phyloP scores from a whole-genome alignment of 495 filamentous ascomycete genomes.

The Penicillium parvum region DNA sequence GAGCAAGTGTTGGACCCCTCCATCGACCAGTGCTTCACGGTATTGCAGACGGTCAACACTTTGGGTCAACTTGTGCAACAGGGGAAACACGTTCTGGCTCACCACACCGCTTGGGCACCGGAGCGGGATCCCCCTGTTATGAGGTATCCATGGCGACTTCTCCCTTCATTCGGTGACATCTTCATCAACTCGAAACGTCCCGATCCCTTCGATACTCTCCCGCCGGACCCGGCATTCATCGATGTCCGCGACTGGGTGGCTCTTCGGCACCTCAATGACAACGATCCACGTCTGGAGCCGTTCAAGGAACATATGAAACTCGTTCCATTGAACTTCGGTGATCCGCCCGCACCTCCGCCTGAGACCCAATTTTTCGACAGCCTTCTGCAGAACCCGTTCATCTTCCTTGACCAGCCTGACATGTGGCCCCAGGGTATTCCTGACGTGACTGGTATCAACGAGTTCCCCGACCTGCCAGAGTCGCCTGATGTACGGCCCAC shows the following conservation, averaged over 20 bases:
- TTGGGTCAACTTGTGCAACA: not conserved
- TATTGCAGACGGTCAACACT: not conserved
- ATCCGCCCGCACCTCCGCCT: too few relatives aligned
- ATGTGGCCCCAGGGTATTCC: slow-evolving; percentile 3
- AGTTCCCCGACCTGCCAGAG: slow-evolving; percentile 1
- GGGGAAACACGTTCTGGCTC: too few relatives aligned
- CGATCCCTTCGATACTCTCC: not conserved
- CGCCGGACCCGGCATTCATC: not conserved
- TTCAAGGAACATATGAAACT: too few relatives aligned
- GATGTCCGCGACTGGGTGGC: not conserved
- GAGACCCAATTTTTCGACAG: too few relatives aligned
- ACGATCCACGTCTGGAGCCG: too few relatives aligned
- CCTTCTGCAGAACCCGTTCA: too few relatives aligned
- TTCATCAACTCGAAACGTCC: not conserved
- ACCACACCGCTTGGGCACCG: not conserved
- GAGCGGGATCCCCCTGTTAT: not conserved
- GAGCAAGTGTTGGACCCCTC: slow-evolving; percentile 33
- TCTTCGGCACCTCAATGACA: not conserved
- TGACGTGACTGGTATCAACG: not conserved
- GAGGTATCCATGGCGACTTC: not conserved
- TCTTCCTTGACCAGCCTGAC: not conserved
- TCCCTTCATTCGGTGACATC: not conserved
- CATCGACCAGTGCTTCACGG: slow-evolving; percentile 1
- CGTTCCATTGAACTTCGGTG: too few relatives aligned
- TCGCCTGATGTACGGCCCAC: too few relatives aligned